These are phyloP conservation scores for Candida sakaeoensis DNA, from an alignment of 805 yeast genomes.

Conservation along the genomic window DNA sequence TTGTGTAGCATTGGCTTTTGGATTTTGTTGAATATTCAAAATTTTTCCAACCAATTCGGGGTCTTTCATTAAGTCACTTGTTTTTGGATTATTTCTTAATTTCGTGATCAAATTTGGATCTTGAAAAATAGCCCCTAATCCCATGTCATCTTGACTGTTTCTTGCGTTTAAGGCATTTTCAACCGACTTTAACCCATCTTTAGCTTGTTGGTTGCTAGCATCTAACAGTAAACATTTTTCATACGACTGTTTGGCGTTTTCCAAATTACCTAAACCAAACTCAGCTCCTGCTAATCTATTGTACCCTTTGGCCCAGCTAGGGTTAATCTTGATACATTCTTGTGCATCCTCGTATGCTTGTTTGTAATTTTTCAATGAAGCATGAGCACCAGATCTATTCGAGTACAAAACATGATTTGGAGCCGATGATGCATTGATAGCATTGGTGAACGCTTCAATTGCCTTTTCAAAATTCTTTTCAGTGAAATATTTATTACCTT, in stretches of 20 bases:
- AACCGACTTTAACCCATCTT: slow-evolving; percentile 73
- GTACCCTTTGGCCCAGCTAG: slow-evolving; percentile 93
- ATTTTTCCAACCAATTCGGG: slow-evolving; percentile 76
- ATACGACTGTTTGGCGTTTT: slow-evolving; percentile 69
- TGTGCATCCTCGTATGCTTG: slow-evolving; percentile 84
- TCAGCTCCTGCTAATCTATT: slow-evolving; percentile 92
- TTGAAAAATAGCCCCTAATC: slow-evolving; percentile 70
- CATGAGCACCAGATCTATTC: slow-evolving; percentile 88
- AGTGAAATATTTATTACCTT: slow-evolving; percentile 90
- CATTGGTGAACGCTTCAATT: slow-evolving; percentile 74
- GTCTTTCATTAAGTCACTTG: slow-evolving; percentile 82
- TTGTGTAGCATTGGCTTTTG: slow-evolving; percentile 66
- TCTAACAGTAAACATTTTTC: slow-evolving; percentile 80
- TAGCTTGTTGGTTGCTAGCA: slow-evolving; percentile 78
- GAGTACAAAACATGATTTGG: slow-evolving; percentile 94
- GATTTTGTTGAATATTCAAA: slow-evolving; percentile 59
- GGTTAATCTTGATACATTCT: slow-evolving; percentile 74
- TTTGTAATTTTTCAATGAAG: slow-evolving; percentile 70
- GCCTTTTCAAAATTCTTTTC: slow-evolving; percentile 83
- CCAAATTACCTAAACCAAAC: slow-evolving; percentile 77
- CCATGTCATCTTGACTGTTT: slow-evolving; percentile 63
- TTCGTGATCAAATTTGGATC: slow-evolving; percentile 78
- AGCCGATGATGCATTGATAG: slow-evolving; percentile 73
- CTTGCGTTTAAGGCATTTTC: slow-evolving; percentile 54
- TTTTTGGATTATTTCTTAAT: slow-evolving; percentile 79